Conservation (phyloP, 768 basidiomycete species). For the Hortiboletus flavorubellus region DNA sequence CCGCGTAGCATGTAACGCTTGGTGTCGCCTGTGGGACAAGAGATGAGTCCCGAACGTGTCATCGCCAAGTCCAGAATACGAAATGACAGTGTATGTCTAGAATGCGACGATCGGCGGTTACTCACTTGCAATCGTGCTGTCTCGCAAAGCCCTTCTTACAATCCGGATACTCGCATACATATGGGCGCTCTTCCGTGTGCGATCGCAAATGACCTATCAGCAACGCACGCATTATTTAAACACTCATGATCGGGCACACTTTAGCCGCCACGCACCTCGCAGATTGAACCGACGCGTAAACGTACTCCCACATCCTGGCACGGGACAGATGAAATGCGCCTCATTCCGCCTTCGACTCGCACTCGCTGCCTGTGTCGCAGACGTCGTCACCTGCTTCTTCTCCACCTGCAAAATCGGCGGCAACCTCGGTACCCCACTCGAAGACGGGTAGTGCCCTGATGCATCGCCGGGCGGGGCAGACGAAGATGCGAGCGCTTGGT, state of each 20-base stretch:
- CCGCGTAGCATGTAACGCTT: slow-evolving; percentile 83
- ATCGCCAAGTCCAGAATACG: neutral
- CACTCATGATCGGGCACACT: neutral
- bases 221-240: neutral
- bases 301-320: slow-evolving; percentile 94
- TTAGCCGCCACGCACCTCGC: slow-evolving; percentile 49
- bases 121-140: slow-evolving; percentile 96
- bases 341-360: slow-evolving; percentile 87
- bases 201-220: slow-evolving; percentile 82
- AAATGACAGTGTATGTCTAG: neutral
- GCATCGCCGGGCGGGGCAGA: slow-evolving; percentile 21
- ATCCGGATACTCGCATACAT: slow-evolving; percentile 89
- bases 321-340: slow-evolving; percentile 90
- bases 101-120: slow-evolving; percentile 21
- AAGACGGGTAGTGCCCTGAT: slow-evolving; percentile 30
- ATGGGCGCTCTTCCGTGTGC: slow-evolving; percentile 93
- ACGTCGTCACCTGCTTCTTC: slow-evolving; percentile 93
- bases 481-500: slow-evolving; percentile 40
- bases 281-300: slow-evolving; percentile 92
- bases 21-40: slow-evolving; percentile 63
- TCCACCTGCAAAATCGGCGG: slow-evolving; percentile 89
- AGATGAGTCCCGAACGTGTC: slow-evolving; percentile 5
- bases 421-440: slow-evolving; percentile 45
- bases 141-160: slow-evolving; percentile 95
- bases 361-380: slow-evolving; percentile 89